phyloP scores from a whole-genome alignment of 2,329 filamentous ascomycete genomes.

The Apiospora saccharicola region DNA sequence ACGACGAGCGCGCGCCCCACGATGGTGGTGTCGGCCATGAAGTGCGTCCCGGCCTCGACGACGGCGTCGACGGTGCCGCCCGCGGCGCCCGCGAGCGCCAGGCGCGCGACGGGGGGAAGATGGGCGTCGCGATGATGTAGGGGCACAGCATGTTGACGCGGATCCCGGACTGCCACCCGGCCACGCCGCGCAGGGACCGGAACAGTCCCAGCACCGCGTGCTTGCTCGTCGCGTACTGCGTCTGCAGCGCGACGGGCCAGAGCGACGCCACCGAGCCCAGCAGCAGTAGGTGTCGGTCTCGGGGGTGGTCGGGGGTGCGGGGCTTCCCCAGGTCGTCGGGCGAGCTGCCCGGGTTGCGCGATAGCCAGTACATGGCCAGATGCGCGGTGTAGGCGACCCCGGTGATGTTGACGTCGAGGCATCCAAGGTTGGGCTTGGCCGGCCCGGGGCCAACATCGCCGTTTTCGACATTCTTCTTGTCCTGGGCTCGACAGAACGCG shows the following conservation, averaged over 20 bases:
- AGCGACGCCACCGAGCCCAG: background rate
- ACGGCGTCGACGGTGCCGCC: background rate
- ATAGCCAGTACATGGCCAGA: background rate
- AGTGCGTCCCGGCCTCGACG: background rate
- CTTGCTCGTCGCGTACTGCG: constrained; percentile 9
- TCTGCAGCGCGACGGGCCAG: background rate
- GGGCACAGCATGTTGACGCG: background rate
- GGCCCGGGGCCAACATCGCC: background rate
- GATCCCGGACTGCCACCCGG: background rate
- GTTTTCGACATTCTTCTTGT: background rate
- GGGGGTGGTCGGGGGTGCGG: background rate
- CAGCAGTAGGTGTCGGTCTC: background rate
- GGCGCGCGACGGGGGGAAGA: background rate
- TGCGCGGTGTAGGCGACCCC: background rate
- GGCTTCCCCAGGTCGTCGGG: background rate
- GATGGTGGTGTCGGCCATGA: background rate
- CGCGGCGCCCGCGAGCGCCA: background rate
- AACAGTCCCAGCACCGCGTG: constrained; percentile 1
- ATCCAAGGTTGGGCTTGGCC: background rate
- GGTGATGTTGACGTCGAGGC: background rate
- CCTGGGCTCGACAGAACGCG: background rate
- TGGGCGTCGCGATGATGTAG: background rate
- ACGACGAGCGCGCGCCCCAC: constrained; percentile 8
- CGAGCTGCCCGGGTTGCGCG: background rate
- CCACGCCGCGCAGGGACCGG: background rate